Conservation (phyloP, 1,284 basidiomycete genomes). For the Pholiota adiposa region DNA sequence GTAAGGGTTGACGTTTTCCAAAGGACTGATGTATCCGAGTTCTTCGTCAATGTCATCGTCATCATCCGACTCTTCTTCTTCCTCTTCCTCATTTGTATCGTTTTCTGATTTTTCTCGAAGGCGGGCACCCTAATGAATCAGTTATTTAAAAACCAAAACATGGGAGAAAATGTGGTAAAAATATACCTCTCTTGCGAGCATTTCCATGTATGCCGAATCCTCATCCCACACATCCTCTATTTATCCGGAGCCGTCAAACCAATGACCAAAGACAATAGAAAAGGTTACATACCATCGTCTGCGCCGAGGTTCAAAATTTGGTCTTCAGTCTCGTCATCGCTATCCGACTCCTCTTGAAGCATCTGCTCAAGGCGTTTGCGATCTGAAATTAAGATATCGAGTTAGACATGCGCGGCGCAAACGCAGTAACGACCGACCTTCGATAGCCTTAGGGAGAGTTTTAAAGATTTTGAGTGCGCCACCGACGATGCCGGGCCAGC, state of each 20-base stretch:
- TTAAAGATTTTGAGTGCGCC: conserved; percentile 76
- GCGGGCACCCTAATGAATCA: conserved; percentile 60
- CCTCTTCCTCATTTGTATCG: conserved; percentile 30
- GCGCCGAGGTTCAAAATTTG: conserved; percentile 69
- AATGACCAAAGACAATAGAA: not conserved
- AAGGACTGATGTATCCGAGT: conserved; percentile 77
- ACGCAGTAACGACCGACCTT: conserved; percentile 42
- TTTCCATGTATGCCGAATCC: conserved; percentile 81
- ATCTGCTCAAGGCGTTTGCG: conserved; percentile 69
- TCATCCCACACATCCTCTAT: conserved; percentile 84
- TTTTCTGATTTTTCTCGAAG: conserved; percentile 58
- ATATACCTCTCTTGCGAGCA: conserved; percentile 78
- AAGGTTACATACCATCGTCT: conserved; percentile 61
- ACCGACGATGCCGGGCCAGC: conserved; percentile 75
- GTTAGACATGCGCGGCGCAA: conserved; percentile 3
- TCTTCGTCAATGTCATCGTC: conserved; percentile 76
- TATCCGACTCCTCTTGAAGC: conserved; percentile 58
- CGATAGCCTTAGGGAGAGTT: conserved; percentile 73
- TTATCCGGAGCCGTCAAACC: conserved; percentile 17
- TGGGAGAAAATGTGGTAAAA: conserved; percentile 12
- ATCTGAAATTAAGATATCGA: conserved; percentile 39
- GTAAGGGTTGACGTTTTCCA: conserved; percentile 77
- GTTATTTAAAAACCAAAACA: conserved; percentile 8
- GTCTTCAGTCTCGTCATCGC: conserved; percentile 66
- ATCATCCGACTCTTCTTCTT: conserved; percentile 54